Conservation (phyloP, 139 green algal genomes). For the Penium margaritaceum region DNA sequence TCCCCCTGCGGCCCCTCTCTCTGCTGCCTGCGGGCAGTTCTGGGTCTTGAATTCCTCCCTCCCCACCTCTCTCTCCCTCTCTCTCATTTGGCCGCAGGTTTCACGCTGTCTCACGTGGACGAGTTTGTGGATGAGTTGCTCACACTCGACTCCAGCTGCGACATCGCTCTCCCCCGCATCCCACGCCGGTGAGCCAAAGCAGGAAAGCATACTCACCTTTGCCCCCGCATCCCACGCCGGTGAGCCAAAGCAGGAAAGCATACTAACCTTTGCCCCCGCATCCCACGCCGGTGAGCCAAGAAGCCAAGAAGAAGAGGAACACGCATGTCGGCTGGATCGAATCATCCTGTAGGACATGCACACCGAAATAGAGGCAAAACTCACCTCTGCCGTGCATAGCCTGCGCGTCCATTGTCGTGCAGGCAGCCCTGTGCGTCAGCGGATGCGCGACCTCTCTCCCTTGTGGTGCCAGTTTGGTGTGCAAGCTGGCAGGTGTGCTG, state of each 20-base stretch:
- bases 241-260: not conserved
- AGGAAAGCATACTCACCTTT: not conserved
- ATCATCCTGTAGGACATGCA: no score
- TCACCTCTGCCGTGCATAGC: no score
- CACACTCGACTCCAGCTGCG: constrained; percentile 80
- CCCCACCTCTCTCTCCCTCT: not conserved
- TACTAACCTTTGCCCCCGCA: not conserved
- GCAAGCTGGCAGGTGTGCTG: no score
- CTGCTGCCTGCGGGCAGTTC: not conserved
- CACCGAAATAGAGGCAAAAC: not conserved
- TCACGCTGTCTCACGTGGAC: constrained; percentile 72
- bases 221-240: not conserved
- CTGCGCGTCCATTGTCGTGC: no score
- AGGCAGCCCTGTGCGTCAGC: no score
- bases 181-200: constrained; percentile 16
- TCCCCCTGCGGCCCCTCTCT: not conserved
- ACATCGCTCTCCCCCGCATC: constrained; percentile 82
- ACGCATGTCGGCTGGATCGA: no score
- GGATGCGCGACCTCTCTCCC: no score
- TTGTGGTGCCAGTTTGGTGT: no score
- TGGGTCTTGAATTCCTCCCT: not conserved
- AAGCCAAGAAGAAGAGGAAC: not conserved
- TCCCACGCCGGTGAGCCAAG: not conserved
- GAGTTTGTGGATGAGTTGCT: constrained; percentile 84
- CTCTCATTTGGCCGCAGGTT: constrained; percentile 38